phyloP scores from a whole-genome alignment of 2,329 filamentous ascomycete species.

The Aspergillus sp. region DNA sequence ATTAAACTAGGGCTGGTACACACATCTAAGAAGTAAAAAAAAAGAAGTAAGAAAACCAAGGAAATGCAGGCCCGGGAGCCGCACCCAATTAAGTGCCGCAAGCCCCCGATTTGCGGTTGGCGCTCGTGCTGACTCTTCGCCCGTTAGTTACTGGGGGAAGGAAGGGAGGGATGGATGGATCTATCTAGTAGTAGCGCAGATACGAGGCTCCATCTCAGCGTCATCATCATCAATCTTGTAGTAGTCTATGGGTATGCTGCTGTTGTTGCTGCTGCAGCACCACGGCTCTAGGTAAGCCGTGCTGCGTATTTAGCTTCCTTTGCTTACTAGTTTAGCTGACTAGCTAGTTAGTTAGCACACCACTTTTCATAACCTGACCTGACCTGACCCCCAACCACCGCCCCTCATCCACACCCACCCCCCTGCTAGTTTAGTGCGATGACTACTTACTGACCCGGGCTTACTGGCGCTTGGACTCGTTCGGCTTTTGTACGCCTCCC shows the following conservation, averaged over 20 bases:
- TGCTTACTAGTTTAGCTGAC: too few species aligned
- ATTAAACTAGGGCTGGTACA: not conserved
- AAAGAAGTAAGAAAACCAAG: not conserved
- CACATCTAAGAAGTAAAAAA: too few species aligned
- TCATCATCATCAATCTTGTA: not conserved
- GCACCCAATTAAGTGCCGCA: conserved; percentile 23
- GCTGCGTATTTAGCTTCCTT: not conserved
- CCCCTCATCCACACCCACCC: not conserved
- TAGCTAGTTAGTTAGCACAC: too few species aligned
- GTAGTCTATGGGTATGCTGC: too few species aligned
- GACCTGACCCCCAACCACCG: not conserved
- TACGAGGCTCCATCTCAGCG: conserved; percentile 13
- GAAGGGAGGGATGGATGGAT: not conserved
- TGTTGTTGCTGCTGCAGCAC: not conserved
- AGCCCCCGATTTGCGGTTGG: not conserved
- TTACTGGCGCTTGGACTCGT: conserved; percentile 1
- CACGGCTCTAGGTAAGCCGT: not conserved
- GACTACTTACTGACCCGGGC: not conserved
- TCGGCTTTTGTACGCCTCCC: not conserved
- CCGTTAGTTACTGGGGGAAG: not conserved
- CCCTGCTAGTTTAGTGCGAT: not conserved
- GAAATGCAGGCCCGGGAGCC: conserved; percentile 22
- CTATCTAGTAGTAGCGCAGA: conserved; percentile 10
- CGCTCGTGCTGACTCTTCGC: conserved; percentile 17
- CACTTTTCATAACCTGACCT: not conserved